Base-by-base conservation (phyloP, 257 asterid genomes). In the Solanum lignicaule region DNA sequence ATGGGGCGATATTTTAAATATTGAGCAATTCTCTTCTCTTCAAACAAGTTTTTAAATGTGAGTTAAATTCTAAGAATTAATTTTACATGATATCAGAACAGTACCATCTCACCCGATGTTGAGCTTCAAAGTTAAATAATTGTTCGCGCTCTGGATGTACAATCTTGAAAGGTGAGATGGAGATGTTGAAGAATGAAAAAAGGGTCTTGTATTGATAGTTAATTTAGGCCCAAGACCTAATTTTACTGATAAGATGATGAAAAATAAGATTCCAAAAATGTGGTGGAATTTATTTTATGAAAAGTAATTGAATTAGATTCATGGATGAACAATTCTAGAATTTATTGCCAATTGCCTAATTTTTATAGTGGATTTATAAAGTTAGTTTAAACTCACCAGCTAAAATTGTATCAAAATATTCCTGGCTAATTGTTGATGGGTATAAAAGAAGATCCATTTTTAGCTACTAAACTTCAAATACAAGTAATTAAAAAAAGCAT, bases 401-500 rank as follows among this genome's bases (percentile, higher is more conserved):
- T 29, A 81, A 81, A 46, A 48, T 25, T 46, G 27, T 21, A 81
- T 11, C 16, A 3, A 48, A 46, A 48, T 81, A 81, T 81, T 82
- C 85, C 85, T 82, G 69, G 69, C 69, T 29, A 82, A 82, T 82
- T 46, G 36, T 58, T 18, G 7, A 29, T 48, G 62, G 62, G 85
- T 48, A 82, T 82, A 82, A 82, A 82, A 48, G 69, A 82, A 82
- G 41, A 82, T 82, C 86, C 86, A 27, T 46, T 82, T 23, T 25
- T 6, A 18, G 69, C 69, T 82, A 82, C 86, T 48, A 27, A 46
- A 1, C 86, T 48, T 82, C 69, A 82, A 82, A 29, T 18, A 82
- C 69, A 82, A 82, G 85, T 82, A 82, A 46, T 79, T 43, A 29
- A 48, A 48, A 43, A 82, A 82, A 38, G 86, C 43, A 82, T 82